Percentiles rank a stretch among this genome's conserved stretches.
phyloP scores from a whole-genome alignment of 495 filamentous ascomycete species.

The Aspergillus funiculosus region DNA sequence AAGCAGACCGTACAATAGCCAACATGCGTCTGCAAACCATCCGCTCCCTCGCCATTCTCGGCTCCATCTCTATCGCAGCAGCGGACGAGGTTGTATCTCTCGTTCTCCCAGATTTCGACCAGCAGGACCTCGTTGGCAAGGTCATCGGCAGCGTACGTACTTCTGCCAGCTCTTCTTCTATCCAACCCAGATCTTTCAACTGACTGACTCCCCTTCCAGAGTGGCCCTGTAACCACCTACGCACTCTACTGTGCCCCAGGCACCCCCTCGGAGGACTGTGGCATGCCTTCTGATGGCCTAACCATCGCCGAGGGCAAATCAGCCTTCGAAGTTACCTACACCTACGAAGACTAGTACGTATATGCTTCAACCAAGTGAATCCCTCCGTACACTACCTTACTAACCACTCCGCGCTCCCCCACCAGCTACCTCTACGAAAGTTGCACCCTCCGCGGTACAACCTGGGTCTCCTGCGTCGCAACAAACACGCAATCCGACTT shows the following conservation, averaged over 20 bases:
- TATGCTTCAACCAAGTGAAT: background rate
- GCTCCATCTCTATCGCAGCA: slow-evolving; percentile 14
- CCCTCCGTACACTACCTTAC: background rate
- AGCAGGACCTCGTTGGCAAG: slow-evolving; percentile 9
- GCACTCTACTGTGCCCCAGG: slow-evolving; percentile 7
- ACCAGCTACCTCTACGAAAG: slow-evolving; percentile 24
- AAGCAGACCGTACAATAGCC: slow-evolving; percentile 7
- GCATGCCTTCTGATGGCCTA: background rate
- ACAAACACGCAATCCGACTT: slow-evolving; percentile 24
- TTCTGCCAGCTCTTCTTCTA: background rate
- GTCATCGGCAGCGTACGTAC: slow-evolving; percentile 24
- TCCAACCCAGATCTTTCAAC: background rate
- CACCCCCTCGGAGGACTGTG: slow-evolving; percentile 1
- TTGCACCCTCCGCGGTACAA: slow-evolving; percentile 30
- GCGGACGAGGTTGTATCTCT: slow-evolving; percentile 29
- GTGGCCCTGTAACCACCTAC: slow-evolving; percentile 15
- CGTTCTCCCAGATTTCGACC: slow-evolving; percentile 22
- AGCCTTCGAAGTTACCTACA: slow-evolving; percentile 5
- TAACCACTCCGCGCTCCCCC: background rate
- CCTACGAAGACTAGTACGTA: slow-evolving; percentile 15
- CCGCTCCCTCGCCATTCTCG: slow-evolving; percentile 8
- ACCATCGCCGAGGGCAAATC: slow-evolving; percentile 8
- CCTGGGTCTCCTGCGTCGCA: slow-evolving; percentile 28
- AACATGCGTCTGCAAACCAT: slow-evolving; percentile 13
- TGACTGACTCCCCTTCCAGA: slow-evolving; percentile 5